phyloP scores from a whole-genome alignment of 2,329 filamentous ascomycete genomes.

The Aureobasidium sp. region DNA sequence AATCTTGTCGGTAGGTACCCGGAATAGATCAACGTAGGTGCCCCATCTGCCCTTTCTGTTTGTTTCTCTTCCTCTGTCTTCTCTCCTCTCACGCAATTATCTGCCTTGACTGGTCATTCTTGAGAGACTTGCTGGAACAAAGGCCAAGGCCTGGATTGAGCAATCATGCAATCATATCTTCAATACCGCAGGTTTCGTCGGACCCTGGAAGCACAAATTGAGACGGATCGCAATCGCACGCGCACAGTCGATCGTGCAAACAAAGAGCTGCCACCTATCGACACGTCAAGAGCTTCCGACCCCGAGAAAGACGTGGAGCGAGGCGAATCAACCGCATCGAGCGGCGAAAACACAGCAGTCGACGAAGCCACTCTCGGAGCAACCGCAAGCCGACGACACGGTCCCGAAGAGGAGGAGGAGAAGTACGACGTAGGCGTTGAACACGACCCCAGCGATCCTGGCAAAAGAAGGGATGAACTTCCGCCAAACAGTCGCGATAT shows the following conservation, averaged over 20 bases:
- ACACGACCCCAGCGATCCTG: constrained; percentile 8
- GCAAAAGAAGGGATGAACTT: constrained; percentile 14
- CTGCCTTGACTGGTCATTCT: background rate
- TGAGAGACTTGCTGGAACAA: background rate
- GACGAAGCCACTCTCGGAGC: background rate
- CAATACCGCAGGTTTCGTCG: constrained; percentile 24
- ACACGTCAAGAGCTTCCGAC: background rate
- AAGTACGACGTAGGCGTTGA: constrained; percentile 4
- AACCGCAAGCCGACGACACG: background rate
- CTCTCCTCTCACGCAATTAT: background rate
- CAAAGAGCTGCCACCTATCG: background rate
- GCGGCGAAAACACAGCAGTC: constrained; percentile 1
- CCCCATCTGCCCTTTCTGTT: background rate
- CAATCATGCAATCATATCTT: constrained; percentile 25
- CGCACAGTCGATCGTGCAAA: constrained; percentile 1
- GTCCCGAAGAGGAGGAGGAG: constrained; percentile 13
- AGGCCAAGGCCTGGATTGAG: background rate
- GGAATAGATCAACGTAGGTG: background rate
- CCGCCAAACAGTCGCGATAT: constrained; percentile 18
- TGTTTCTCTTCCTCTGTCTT: background rate
- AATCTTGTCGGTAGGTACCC: background rate
- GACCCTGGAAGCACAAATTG: constrained; percentile 19
- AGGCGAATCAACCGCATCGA: background rate
- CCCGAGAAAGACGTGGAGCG: background rate
- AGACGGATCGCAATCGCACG: constrained; percentile 19